Evolutionary conservation across 2,329 filamentous ascomycete species (phyloP).

Genomic region (Neofusicoccum sp.): DNA sequence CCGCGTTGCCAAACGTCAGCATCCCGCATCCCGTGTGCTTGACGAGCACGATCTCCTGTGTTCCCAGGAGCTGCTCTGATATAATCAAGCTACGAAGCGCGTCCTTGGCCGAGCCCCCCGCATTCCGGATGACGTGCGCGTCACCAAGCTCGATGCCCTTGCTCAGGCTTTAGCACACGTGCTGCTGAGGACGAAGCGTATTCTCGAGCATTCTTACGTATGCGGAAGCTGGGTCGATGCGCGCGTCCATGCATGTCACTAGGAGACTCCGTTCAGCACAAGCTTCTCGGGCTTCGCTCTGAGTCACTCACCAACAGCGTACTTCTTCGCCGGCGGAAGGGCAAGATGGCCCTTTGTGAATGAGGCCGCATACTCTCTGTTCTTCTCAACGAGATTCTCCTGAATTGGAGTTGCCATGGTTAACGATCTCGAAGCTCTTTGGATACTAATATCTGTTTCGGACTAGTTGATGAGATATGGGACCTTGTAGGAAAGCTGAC

Average conservation of each 20-base stretch:
- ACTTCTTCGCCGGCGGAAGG: conserved; percentile 68
- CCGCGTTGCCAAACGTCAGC: conserved; percentile 64
- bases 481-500: background rate
- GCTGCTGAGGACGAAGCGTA: background rate
- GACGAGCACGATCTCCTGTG: conserved; percentile 69
- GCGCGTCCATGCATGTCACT: conserved; percentile 82
- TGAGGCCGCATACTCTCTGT: conserved; percentile 54
- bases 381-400: conserved; percentile 56
- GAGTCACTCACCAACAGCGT: conserved; percentile 56
- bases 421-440: background rate
- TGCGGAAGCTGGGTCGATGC: conserved; percentile 64
- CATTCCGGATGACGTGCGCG: conserved; percentile 75
- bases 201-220: background rate
- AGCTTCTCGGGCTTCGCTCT: background rate
- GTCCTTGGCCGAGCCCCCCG: conserved; percentile 54
- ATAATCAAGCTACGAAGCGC: conserved; percentile 73
- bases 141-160: conserved; percentile 72
- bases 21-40: conserved; percentile 76
- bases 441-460: background rate
- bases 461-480: background rate
- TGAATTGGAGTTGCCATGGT: conserved; percentile 49
- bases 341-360: conserved; percentile 68
- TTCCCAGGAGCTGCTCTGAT: conserved; percentile 75
- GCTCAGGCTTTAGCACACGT: background rate
- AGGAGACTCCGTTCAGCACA: background rate